Conservation (phyloP, 805 yeast genomes). For the Barnettozyma vustinii region DNA sequence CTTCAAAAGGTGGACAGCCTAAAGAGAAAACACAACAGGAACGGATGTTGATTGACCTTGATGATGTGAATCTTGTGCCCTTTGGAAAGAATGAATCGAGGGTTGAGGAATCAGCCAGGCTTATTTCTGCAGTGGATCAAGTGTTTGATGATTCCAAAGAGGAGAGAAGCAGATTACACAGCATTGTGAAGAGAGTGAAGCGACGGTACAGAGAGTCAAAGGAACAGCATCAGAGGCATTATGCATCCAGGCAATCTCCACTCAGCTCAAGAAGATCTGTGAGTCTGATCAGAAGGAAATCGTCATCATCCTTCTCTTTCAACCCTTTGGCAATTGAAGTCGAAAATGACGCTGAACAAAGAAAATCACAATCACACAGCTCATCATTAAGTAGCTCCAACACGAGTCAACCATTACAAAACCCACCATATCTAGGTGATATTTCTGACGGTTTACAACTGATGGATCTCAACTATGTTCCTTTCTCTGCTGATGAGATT, state of each 20-base stretch:
- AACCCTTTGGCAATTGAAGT: background rate
- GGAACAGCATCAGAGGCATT: background rate
- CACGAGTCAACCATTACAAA: background rate
- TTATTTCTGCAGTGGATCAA: constrained; percentile 19
- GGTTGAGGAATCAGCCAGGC: constrained; percentile 5
- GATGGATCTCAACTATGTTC: constrained; percentile 11
- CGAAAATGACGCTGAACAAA: background rate
- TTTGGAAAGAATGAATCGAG: background rate
- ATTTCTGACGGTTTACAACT: background rate
- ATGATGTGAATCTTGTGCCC: background rate
- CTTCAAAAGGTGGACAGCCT: constrained; percentile 6
- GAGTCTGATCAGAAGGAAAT: background rate
- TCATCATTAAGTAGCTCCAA: background rate
- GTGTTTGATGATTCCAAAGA: constrained; percentile 21
- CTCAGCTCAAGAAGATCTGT: background rate
- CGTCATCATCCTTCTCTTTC: background rate
- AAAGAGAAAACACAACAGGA: background rate
- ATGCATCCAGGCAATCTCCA: background rate
- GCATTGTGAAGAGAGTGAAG: constrained; percentile 16
- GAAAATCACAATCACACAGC: background rate
- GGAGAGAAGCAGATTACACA: constrained; percentile 17
- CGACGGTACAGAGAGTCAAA: constrained; percentile 17
- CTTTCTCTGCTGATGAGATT: constrained; percentile 22
- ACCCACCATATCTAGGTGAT: background rate
- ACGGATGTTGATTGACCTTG: background rate